Evolutionary conservation across 352 stramenopile genomes (phyloP), one percentile per base, ranked within the genome.

Genomic region (Hyaloperonospora arabidopsidis): DNA sequence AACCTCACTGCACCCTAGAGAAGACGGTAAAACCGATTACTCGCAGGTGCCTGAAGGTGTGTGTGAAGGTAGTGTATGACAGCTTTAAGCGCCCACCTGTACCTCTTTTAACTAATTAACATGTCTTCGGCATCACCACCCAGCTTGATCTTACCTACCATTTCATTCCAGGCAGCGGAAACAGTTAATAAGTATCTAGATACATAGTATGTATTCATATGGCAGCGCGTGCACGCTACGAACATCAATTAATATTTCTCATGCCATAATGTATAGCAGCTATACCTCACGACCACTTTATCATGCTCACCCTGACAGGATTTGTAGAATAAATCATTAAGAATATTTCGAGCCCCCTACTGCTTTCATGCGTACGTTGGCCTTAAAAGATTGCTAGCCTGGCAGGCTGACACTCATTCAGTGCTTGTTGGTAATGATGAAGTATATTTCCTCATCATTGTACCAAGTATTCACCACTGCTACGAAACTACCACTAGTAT

Each of bases 261-360:
- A 29, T 29, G 25, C 7, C 19, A 21, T 15, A 49, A 23, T 34
- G 10, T 21, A 34, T 25, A 93, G 83, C 83, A 12, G 68, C 53
- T 19, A 63, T 89, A 2, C 63, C 76, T 35, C 75, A 79, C 28
- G 83, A 93, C 51, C 83, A 93, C 56, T 84, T 76, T 0, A 89
- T 90, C 36, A 76, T 90, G 69, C 63, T 90, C 12, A 93, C 89
- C 52, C 49, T 88, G 32, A 86, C 79, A 5, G 80, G 89, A 52
- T 87, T 90, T 57, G 44, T 85, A 23, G 77, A 88, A 40, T 61
- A 79, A 44, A 47, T 86, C 3, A 17, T 86, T 2, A 65, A 66
- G 15, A 71, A 68, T 38, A 21, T 84, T 0, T 47, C 63, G 8
- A 55, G 43, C 21, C 38, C 46, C 4, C 45, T 56, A 1, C 44